Evolutionary conservation across 2,329 filamentous ascomycete genomes (phyloP), one percentile per base, ranked within the genome.

Genomic region (Aspergillus tamarii): DNA sequence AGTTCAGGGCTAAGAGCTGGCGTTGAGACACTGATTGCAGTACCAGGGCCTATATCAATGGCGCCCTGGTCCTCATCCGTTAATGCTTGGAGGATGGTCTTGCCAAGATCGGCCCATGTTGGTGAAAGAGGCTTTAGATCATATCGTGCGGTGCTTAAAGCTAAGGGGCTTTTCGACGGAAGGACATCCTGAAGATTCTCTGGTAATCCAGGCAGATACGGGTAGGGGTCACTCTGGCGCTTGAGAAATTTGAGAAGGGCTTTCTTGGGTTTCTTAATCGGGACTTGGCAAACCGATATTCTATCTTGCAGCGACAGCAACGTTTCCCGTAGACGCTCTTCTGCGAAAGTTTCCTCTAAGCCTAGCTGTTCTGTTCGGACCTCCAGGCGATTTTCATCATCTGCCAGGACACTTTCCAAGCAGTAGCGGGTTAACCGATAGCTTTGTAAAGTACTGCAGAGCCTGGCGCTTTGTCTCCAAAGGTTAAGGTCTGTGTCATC

Each of bases 401-500:
- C 85, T 63, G 88, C 87, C 43, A 89, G 75, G 5, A 89, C 85
- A 66, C 87, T 86, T 73, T 90, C 88, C 36, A 89, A 74, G 70
- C 88, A 89, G 70, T 85, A 90, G 32, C 88, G 82, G 19, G 84
- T 83, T 43, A 89, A 79, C 16, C 88, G 83, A 69, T 82, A 82
- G 70, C 87, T 89, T 57, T 85, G 82, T 11, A 89, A 75, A 58
- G 87, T 80, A 59, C 83, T 81, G 12, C 85, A 84, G 3, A 90
- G 82, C 21, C 86, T 83, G 23, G 86, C 84, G 26, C 85, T 83
- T 66, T 86, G 84, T 63, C 87, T 81, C 88, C 88, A 90, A 26
- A 89, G 77, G 69, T 89, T 87, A 45, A 88, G 75, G 69, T 90
- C 88, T 5, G 84, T 84, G 64, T 89, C 87, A 72, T 90, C 88